phyloP scores from a whole-genome alignment of 768 basidiomycete genomes.

The Roridomyces roridus region DNA sequence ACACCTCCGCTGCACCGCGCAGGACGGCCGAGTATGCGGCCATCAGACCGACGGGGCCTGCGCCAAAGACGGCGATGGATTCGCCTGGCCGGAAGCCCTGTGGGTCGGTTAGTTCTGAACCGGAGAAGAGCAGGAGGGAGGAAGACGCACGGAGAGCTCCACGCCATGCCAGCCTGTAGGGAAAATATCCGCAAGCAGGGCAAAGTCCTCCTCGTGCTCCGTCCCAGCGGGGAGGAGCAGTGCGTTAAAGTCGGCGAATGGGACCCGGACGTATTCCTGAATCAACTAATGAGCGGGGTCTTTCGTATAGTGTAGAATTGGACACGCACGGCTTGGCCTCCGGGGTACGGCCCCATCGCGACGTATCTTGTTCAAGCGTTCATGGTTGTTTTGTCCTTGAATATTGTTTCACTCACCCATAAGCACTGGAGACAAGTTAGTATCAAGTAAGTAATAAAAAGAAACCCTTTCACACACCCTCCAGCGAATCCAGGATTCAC shows the following conservation, averaged over 20 bases:
- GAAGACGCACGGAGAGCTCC: conserved; percentile 46
- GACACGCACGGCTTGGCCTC: conserved; percentile 55
- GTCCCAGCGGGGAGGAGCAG: conserved; percentile 56
- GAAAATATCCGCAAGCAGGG: conserved; percentile 60
- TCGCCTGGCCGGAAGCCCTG: conserved; percentile 59
- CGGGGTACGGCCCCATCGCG: conserved; percentile 61
- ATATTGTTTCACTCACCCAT: conserved; percentile 48
- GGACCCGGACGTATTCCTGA: conserved; percentile 61
- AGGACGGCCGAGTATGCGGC: conserved; percentile 60
- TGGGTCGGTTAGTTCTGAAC: background rate
- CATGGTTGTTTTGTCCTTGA: background rate
- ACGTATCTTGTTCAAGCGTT: conserved; percentile 46
- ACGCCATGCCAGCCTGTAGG: conserved; percentile 65
- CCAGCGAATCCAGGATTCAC: conserved; percentile 66
- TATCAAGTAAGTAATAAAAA: background rate
- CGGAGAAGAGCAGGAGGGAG: background rate
- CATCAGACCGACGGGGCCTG: conserved; percentile 61
- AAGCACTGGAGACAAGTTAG: conserved; percentile 40
- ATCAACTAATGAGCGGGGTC: no score
- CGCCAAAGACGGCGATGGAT: conserved; percentile 59
- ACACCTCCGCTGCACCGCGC: conserved; percentile 57
- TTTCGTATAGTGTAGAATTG: background rate
- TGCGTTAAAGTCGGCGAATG: conserved; percentile 64
- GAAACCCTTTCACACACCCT: conserved; percentile 37
- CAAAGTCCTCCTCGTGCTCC: conserved; percentile 63